A percentile compares a stretch with the other conserved stretches of the same genome.
These are phyloP conservation scores for Starmerella vaccinii DNA, from an alignment of 805 yeast genomes.

Conservation along the genomic window DNA sequence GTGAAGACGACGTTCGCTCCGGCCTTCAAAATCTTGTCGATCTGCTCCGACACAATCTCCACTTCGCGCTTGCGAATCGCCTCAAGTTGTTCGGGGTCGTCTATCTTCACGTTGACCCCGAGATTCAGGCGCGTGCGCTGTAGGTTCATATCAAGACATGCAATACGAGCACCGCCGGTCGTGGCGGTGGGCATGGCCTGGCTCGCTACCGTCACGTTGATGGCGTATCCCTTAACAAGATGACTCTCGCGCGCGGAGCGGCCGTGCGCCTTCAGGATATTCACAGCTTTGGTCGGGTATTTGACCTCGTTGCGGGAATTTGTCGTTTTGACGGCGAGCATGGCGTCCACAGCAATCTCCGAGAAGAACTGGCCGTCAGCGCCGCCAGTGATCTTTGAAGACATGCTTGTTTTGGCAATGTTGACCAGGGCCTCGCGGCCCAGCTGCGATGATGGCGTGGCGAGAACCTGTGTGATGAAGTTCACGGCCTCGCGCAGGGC, in stretches of 20 bases:
- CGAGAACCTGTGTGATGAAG: slow-evolving; percentile 74
- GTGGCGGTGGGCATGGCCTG: slow-evolving; percentile 85
- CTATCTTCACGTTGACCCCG: slow-evolving; percentile 95
- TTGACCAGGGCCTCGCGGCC: slow-evolving; percentile 76
- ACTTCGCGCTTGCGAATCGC: slow-evolving; percentile 81
- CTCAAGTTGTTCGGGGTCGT: slow-evolving; percentile 94
- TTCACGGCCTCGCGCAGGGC: slow-evolving; percentile 86
- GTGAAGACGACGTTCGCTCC: slow-evolving; percentile 92
- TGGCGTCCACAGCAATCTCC: slow-evolving; percentile 85
- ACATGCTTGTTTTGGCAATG: slow-evolving; percentile 95
- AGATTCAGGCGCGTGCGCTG: slow-evolving; percentile 96
- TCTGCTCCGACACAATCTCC: slow-evolving; percentile 74
- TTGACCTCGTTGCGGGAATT: slow-evolving; percentile 67
- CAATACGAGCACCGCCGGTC: slow-evolving; percentile 56
- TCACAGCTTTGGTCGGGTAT: slow-evolving; percentile 93
- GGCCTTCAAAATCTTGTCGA: slow-evolving; percentile 65
- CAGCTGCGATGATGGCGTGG: slow-evolving; percentile 65
- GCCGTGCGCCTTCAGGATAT: slow-evolving; percentile 92
- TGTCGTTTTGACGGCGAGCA: slow-evolving; percentile 86
- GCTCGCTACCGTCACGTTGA: slow-evolving; percentile 93
- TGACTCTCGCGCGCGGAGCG: slow-evolving; percentile 80
- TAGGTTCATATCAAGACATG: slow-evolving; percentile 80
- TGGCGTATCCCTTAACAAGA: slow-evolving; percentile 85
- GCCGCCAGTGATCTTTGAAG: slow-evolving; percentile 82
- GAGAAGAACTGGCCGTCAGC: slow-evolving; percentile 85